A percentile compares a stretch with the other conserved stretches of the same genome.
Conservation (phyloP, 805 yeast species). For the Kregervanrija pseudodelftensis region DNA sequence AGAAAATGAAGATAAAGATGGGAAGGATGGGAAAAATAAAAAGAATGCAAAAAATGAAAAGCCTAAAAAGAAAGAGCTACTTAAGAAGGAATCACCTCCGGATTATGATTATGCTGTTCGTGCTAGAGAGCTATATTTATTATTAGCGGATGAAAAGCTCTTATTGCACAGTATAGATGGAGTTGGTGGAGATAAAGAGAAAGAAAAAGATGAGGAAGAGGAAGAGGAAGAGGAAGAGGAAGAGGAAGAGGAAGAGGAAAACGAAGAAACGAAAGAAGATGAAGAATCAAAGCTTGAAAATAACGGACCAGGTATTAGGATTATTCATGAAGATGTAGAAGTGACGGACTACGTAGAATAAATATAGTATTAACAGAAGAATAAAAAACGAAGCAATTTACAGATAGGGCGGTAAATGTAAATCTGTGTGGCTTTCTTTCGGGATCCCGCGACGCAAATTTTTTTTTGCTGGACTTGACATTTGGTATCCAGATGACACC, state of each 20-base stretch:
- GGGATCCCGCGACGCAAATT: no score
- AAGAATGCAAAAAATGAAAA: neutral
- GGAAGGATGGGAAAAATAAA: neutral
- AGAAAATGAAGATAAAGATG: conserved; percentile 3
- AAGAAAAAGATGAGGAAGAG: conserved; percentile 1
- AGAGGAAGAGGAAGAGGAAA: neutral
- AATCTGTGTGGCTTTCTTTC: no score
- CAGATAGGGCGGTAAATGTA: no score
- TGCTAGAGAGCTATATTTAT: conserved; percentile 9
- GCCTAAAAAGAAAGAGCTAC: neutral
- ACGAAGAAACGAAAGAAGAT: no score
- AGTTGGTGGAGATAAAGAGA: neutral
- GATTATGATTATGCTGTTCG: conserved; percentile 10
- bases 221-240: neutral
- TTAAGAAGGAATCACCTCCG: neutral
- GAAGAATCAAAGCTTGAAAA: no score
- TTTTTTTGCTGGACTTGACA: no score
- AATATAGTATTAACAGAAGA: neutral
- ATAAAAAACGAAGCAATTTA: no score
- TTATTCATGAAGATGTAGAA: conserved; percentile 12
- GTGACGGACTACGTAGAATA: conserved; percentile 10
- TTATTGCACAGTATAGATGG: conserved; percentile 3
- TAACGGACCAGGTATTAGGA: neutral
- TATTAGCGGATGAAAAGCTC: conserved; percentile 2
- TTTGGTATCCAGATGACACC: no score